A percentile compares a stretch with the other conserved stretches of the same genome.
These are phyloP conservation scores for Gonapodya sp. DNA, from an alignment of 192 early-diverging fungal genomes.

Conservation along the genomic window DNA sequence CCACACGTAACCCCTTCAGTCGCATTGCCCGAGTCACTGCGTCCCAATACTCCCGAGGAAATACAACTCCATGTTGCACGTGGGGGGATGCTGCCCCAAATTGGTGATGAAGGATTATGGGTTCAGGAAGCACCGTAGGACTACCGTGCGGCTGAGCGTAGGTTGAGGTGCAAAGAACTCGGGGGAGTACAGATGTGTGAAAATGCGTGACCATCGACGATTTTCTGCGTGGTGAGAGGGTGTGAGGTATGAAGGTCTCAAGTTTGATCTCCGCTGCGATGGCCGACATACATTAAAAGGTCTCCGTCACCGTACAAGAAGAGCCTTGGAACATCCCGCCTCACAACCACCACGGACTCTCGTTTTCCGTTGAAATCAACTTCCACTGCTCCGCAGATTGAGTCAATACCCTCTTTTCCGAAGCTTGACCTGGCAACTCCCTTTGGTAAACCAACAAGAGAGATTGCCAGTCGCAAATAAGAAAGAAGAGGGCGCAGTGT, in stretches of 20 bases:
- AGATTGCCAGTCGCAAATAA: not conserved
- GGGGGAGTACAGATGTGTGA: not conserved
- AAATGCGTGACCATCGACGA: not conserved
- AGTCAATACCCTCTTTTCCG: not conserved
- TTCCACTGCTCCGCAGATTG: not conserved
- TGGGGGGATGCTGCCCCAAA: not conserved
- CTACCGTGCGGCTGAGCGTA: not conserved
- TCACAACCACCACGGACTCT: not conserved
- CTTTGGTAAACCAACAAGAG: not conserved
- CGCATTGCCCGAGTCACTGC: not conserved
- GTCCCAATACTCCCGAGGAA: not conserved
- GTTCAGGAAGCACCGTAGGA: not conserved
- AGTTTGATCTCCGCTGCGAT: not conserved
- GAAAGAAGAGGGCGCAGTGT: not conserved
- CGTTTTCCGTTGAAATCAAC: not conserved
- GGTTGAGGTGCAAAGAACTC: not conserved
- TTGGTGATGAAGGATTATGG: not conserved
- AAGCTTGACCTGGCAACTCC: not conserved
- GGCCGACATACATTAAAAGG: not conserved
- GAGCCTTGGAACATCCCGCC: not conserved
- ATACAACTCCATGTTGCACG: not conserved
- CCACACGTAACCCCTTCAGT: too few species aligned
- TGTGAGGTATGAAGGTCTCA: not conserved
- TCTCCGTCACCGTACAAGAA: not conserved
- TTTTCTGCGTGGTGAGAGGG: not conserved